These are phyloP conservation scores for Blastocystis sp. DNA, from an alignment of 352 stramenopile species.

Conservation along the genomic window DNA sequence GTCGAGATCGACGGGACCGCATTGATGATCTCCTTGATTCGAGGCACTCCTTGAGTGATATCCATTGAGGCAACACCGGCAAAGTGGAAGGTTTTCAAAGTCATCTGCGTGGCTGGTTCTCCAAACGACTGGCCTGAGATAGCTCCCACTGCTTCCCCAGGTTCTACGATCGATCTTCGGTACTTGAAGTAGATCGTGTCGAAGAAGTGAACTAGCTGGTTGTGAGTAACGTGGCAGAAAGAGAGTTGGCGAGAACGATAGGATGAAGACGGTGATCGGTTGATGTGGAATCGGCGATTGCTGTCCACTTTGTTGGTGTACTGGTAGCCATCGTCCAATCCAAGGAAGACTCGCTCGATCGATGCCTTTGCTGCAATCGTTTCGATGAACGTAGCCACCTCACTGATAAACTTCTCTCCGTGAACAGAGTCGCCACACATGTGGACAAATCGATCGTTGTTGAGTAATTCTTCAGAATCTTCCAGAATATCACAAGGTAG, in stretches of 20 bases:
- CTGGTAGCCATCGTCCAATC: constrained; percentile 33
- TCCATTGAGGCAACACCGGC: constrained; percentile 98
- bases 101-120: constrained; percentile 90
- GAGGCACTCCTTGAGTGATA: constrained; percentile 97
- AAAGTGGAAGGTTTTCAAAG: constrained; percentile 98
- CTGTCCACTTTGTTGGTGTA: not conserved
- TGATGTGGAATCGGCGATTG: not conserved
- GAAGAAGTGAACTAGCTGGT: constrained; percentile 66
- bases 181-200: constrained; percentile 72
- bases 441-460: constrained; percentile 73
- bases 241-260: not conserved
- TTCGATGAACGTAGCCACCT: constrained; percentile 77
- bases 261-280: not conserved
- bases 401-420: constrained; percentile 80
- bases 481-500: constrained; percentile 76
- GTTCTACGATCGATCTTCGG: constrained; percentile 74
- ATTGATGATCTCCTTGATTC: constrained; percentile 93
- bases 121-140: constrained; percentile 92
- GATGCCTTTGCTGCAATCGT: not conserved
- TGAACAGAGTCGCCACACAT: constrained; percentile 72
- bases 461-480: constrained; percentile 77
- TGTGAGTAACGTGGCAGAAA: constrained; percentile 18
- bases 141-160: constrained; percentile 90
- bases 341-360: not conserved
- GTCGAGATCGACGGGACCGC: constrained; percentile 87